Base-by-base conservation (phyloP, 345 rosid species). In the Turnera subulata region DNA sequence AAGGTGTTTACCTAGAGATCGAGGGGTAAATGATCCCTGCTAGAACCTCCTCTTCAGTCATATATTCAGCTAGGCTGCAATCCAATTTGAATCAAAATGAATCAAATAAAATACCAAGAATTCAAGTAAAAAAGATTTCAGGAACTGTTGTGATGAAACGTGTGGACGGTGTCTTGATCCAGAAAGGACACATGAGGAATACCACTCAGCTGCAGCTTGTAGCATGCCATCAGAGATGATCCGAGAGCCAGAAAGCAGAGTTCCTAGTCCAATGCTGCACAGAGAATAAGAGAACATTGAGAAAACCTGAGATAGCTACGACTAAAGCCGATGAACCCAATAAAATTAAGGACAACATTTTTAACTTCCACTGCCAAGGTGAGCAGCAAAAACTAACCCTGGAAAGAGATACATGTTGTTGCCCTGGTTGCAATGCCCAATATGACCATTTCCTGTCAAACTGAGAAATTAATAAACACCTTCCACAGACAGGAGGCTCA, bases 381-480 rank as follows among this genome's bases (percentile, higher is more conserved):
- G 11, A 22, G 26, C 17, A 18, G 47, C 46, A 53, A 29, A 59
- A 65, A 79, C 95, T 63, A 44, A 92, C 98, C 98, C 98, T 16
- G 98, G 98, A 70, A 92, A 92, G 62, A 92, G 89, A 73, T 89
- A 92, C 98, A 92, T 92, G 79, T 92, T 92, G 80, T 89, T 89
- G 62, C 95, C 98, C 75, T 92, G 98, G 82, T 92, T 92, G 84
- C 89, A 80, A 68, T 83, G 89, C 72, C 98, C 98, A 40, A 86
- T 60, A 1, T 64, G 77, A 63, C 95, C 93, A 70, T 84, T 79
- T 49, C 95, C 97, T 89, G 81, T 29, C 50, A 46, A 23, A 43
- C 70, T 42, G 38, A 61, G 52, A 63, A 46, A 58, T 64, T 50
- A 58, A 51, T 20, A 68, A 58, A 43, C 14, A 50, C 53, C 58